Evolutionary conservation across 257 asterid species (phyloP), one percentile per base, ranked within the genome.

Genomic region (Rubia yunnanensis): DNA sequence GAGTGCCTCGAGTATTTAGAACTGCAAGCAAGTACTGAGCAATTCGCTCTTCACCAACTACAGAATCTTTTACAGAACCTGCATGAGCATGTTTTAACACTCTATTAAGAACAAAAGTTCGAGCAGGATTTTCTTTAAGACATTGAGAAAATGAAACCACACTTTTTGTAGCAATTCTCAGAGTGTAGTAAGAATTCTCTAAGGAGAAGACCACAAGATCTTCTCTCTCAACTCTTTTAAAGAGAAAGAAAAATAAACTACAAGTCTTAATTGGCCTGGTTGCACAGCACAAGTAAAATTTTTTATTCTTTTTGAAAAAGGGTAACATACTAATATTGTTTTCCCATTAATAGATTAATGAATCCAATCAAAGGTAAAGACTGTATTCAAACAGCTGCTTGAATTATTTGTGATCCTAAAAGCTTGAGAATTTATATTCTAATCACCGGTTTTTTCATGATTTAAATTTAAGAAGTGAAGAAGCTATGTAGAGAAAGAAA

Each of bases 21-120:
- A 92, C 92, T 39, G 98, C 98, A 53, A 92, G 79, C 58, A 89
- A 70, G 71, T 92, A 92, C 70, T 89, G 96, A 73, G 83, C 85
- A 28, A 89, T 87, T 32, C 95, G 90, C 68, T 92, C 96, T 78
- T 89, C 98, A 39, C 98, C 98, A 75, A 92, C 96, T 23, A 85
- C 91, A 10, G 96, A 89, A 71, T 92, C 98, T 84, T 92, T 92
- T 44, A 92, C 90, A 11, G 95, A 92, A 74, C 98, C 98, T 92
- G 80, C 78, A 78, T 41, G 55, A 63, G n/a, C 62, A 65, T 55
- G 54, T 67, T 39, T 35, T 35, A 44, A 56, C 31, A 60, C 46
- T 44, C 26, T 0, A 65, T 23, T n/a, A 52, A 59, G 38, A 17
- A 60, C 30, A 63, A 73, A 20, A 67, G 7, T 23, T 15, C 63